Evolutionary conservation across 164 flowering plant species (phyloP), one percentile per base, ranked within the genome.

Genomic region (Magnolia changhungtana): DNA sequence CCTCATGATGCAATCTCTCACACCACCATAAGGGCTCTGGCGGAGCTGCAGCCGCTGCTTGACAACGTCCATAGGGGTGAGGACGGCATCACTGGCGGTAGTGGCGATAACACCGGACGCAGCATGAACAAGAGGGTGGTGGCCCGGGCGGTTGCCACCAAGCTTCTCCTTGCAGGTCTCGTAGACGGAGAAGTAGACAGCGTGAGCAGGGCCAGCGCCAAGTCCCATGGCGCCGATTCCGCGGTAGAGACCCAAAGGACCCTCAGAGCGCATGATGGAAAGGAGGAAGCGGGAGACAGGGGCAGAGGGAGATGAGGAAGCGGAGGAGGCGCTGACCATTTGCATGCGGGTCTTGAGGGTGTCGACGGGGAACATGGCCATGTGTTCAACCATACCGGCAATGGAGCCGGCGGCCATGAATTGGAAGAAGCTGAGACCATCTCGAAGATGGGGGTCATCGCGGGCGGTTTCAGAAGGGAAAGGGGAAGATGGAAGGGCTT

Each of bases 121-220:
- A 0, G 94, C 94, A 68, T 90, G 94, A 0, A 86, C 90, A 0
- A 72, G 64, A 1, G 88, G 78, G 55, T 80, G 84, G 63, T 61
- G 82, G 0, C 80, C 83, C 7, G 80, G 75, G 2, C 58, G 82
- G 37, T 82, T 78, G 16, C 86, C 89, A 5, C 68, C 69, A 1
- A 90, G 82, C 7, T 3, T 31, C 74, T 80, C 71, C 81, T 90
- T 90, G 52, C 79, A 84, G 1, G 74, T 0, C 80, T 90, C 94
- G 68, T 90, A 90, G 1, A 90, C 89, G 0, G 92, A 90, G 83
- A 90, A 90, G 72, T 90, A 90, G 21, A 89, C 89, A 0, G 94
- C 92, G 51, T 90, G 92, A n/a, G 94, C 91, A 0, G 92, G 94
- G 18, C 90, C 94, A 2, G 92, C 94, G 51, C 94, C 92, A 58